Base-by-base conservation (phyloP, 768 basidiomycete genomes). In the Leccinum olivaceopallidum region DNA sequence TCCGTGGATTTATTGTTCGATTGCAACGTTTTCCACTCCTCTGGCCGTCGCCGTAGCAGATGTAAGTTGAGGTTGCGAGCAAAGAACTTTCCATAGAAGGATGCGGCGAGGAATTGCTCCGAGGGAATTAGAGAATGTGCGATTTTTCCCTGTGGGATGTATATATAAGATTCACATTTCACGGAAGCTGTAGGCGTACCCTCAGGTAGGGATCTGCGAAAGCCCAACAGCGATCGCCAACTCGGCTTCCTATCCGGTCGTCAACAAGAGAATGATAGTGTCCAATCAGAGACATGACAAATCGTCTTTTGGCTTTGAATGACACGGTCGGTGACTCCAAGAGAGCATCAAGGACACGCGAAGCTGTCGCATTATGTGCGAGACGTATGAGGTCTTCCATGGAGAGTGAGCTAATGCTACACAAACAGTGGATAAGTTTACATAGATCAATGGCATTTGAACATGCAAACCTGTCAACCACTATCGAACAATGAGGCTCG, bases 171-270 rank as follows among this genome's bases (percentile, higher is more conserved):
- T 56, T 49, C 30, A 39, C 13, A 48, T 59, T 63, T 12, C 36
- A 57, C 48, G 10, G 26, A 14, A 30, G 60, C 22, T 37, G 16
- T 51, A 30, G n/a, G 53, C 62, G 24, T 62, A 95, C 94, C 79
- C 90, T 95, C 64, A 97, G 82, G 75, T 91, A 98, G 1, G 92
- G 88, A 75, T 99, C 97, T n/a, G 91, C 88, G 62, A 84, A 86
- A 1, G 82, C 85, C 94, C 94, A 98, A 65, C 90, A 92, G n/a
- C 89, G 86, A 68, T 95, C 96, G 5, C 85, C 92, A 1, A 98
- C 87, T 52, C 94, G 82, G 67, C 92, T 93, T 50, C 97, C 97
- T 63, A 97, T 85, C 50, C 90, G 86, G 71, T 98, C 94, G 70
- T 95, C 90, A 6, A 90, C 91, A 36, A 99, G 85, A 32, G 77